Conservation (phyloP, 805 yeast species). For the Starmerella vitae region DNA sequence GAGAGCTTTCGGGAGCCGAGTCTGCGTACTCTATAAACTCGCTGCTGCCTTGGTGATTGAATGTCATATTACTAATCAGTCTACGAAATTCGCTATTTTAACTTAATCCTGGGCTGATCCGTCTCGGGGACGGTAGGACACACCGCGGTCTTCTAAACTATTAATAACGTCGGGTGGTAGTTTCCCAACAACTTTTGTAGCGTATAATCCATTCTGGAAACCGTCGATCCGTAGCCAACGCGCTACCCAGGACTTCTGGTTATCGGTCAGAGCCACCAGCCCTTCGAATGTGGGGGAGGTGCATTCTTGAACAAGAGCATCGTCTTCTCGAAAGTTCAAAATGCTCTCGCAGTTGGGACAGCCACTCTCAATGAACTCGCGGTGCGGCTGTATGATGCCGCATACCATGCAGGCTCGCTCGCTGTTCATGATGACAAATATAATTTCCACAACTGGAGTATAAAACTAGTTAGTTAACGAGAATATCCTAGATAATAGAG, state of each 20-base stretch:
- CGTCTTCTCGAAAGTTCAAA: slow-evolving; percentile 65
- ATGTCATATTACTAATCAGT: not conserved
- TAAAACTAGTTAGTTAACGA: not conserved
- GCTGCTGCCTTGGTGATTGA: not conserved
- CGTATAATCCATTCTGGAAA: slow-evolving; percentile 79
- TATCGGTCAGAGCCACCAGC: slow-evolving; percentile 75
- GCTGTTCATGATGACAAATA: slow-evolving; percentile 24
- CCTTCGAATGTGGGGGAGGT: slow-evolving; percentile 96
- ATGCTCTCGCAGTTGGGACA: slow-evolving; percentile 95
- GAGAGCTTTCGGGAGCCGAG: not conserved
- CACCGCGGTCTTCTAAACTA: slow-evolving; percentile 59
- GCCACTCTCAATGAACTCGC: slow-evolving; percentile 66
- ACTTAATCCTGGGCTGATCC: slow-evolving; percentile 43
- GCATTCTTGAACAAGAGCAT: slow-evolving; percentile 72
- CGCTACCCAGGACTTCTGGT: slow-evolving; percentile 86
- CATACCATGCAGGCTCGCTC: slow-evolving; percentile 97
- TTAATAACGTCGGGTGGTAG: slow-evolving; percentile 74
- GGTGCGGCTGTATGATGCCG: slow-evolving; percentile 73
- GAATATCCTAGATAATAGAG: slow-evolving; percentile 59
- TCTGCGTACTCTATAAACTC: slow-evolving; percentile 4
- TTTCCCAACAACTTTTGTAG: slow-evolving; percentile 84
- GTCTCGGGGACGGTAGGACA: slow-evolving; percentile 85
- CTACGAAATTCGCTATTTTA: too few relatives aligned
- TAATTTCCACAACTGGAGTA: not conserved
- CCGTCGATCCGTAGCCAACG: slow-evolving; percentile 87